These are phyloP conservation scores for Huiozyma sinensis DNA, from an alignment of 805 yeast genomes.

Conservation along the genomic window DNA sequence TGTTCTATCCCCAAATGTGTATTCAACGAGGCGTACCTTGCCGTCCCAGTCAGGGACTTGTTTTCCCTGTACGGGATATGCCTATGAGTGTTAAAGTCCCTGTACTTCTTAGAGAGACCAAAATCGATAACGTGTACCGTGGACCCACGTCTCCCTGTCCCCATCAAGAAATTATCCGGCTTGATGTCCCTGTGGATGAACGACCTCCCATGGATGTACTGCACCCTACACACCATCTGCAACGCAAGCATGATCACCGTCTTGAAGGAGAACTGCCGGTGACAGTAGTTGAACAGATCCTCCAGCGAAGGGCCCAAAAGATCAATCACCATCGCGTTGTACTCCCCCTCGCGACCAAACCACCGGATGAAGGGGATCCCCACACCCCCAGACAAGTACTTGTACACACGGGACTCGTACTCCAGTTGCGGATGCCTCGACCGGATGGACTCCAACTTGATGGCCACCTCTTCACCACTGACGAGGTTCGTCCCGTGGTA, in stretches of 20 bases:
- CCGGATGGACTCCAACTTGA: conserved; percentile 77
- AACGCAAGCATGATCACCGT: conserved; percentile 89
- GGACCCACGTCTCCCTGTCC: conserved; percentile 89
- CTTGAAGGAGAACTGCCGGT: conserved; percentile 83
- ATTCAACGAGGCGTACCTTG: conserved; percentile 89
- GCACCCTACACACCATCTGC: conserved; percentile 87
- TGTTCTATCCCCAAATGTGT: conserved; percentile 97
- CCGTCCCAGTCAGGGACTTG: conserved; percentile 94
- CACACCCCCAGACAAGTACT: conserved; percentile 88
- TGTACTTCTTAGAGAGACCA: conserved; percentile 85
- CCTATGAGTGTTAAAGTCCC: conserved; percentile 88
- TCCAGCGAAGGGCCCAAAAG: conserved; percentile 90
- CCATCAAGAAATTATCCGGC: conserved; percentile 76
- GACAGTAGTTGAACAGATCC: conserved; percentile 92
- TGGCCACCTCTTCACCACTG: conserved; percentile 96
- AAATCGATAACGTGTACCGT: conserved; percentile 92
- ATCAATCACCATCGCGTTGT: conserved; percentile 94
- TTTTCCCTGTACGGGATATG: conserved; percentile 96
- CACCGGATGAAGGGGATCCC: conserved; percentile 96
- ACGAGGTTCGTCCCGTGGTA: conserved; percentile 87
- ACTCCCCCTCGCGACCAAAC: conserved; percentile 95
- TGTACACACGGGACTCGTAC: conserved; percentile 93
- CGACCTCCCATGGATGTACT: conserved; percentile 89
- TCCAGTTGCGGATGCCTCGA: conserved; percentile 96
- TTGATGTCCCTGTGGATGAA: conserved; percentile 80